These are phyloP conservation scores for Cryptococcus hybrid DNA, from an alignment of 1,284 basidiomycete species.

Conservation along the genomic window DNA sequence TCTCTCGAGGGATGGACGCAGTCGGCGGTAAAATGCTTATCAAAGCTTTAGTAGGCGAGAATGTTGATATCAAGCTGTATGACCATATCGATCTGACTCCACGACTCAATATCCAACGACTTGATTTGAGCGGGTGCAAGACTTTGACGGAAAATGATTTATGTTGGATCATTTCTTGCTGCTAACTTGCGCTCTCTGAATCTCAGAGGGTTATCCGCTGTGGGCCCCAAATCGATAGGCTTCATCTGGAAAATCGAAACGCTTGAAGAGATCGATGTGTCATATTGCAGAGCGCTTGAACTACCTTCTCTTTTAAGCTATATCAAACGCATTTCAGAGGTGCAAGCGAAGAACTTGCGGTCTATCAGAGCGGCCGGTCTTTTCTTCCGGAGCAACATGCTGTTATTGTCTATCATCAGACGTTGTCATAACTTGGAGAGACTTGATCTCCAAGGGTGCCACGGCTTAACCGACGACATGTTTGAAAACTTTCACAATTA, in stretches of 20 bases:
- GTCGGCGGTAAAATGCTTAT: conserved; percentile 52
- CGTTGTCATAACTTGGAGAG: conserved; percentile 70
- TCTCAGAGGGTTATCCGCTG: conserved; percentile 65
- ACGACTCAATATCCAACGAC: conserved; percentile 33
- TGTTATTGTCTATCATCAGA: conserved; percentile 61
- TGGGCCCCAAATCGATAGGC: conserved; percentile 48
- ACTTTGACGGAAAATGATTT: conserved; percentile 64
- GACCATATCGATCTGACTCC: neutral
- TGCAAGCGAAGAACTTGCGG: conserved; percentile 14
- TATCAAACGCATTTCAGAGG: conserved; percentile 27
- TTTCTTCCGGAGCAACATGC: conserved; percentile 44
- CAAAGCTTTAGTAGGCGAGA: conserved; percentile 10
- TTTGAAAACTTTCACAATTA: conserved; percentile 64
- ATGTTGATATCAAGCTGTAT: neutral
- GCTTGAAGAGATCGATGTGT: conserved; percentile 67
- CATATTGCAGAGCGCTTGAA: conserved; percentile 67
- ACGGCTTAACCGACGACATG: conserved; percentile 68
- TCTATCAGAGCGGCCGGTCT: conserved; percentile 61
- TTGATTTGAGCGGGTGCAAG: conserved; percentile 75
- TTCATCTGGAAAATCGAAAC: neutral
- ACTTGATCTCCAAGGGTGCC: conserved; percentile 74
- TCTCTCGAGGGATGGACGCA: conserved; percentile 65
- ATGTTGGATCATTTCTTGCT: conserved; percentile 66
- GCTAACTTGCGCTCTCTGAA: conserved; percentile 59
- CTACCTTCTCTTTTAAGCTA: conserved; percentile 57